These are phyloP conservation scores for Phytopythium kandeliae DNA, from an alignment of 352 stramenopile species.

Conservation along the genomic window DNA sequence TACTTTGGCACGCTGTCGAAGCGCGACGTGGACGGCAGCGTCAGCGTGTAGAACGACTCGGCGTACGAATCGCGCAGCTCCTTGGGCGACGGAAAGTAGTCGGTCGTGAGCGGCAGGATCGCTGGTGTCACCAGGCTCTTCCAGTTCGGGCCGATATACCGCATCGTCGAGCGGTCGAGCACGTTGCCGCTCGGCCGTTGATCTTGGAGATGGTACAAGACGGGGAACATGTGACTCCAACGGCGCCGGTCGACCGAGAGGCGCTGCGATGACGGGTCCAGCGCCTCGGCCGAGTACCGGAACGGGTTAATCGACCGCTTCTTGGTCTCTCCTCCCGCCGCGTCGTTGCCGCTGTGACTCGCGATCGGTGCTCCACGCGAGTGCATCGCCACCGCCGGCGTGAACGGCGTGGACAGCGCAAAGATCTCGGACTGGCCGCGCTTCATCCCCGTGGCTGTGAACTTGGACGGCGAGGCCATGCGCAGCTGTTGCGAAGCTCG, in stretches of 20 bases:
- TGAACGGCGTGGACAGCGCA: neutral
- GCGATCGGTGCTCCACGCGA: neutral
- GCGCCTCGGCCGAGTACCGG: slow-evolving; percentile 29
- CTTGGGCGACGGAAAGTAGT: slow-evolving; percentile 78
- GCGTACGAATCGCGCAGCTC: slow-evolving; percentile 61
- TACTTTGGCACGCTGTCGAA: slow-evolving; percentile 51
- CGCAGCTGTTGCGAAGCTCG: slow-evolving; percentile 10
- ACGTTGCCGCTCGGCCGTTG: neutral
- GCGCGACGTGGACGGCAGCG: slow-evolving; percentile 36
- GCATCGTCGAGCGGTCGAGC: slow-evolving; percentile 11
- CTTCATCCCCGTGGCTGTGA: slow-evolving; percentile 10
- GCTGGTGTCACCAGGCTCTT: slow-evolving; percentile 93
- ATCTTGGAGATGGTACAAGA: slow-evolving; percentile 18
- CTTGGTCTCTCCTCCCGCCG: slow-evolving; percentile 4
- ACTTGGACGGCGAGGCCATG: slow-evolving; percentile 16
- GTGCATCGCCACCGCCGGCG: neutral
- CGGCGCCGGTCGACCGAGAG: slow-evolving; percentile 86
- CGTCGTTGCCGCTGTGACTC: neutral
- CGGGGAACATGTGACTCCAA: slow-evolving; percentile 96
- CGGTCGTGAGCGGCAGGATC: slow-evolving; percentile 89
- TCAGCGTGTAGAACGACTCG: slow-evolving; percentile 81
- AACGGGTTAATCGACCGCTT: slow-evolving; percentile 39
- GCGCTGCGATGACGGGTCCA: slow-evolving; percentile 21
- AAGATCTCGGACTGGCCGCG: slow-evolving; percentile 35
- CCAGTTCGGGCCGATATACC: slow-evolving; percentile 93